Percentiles rank a stretch among this genome's conserved stretches.
These are phyloP conservation scores for Zymoseptoria crescenta DNA, from an alignment of 2,329 filamentous ascomycete genomes.

Conservation along the genomic window DNA sequence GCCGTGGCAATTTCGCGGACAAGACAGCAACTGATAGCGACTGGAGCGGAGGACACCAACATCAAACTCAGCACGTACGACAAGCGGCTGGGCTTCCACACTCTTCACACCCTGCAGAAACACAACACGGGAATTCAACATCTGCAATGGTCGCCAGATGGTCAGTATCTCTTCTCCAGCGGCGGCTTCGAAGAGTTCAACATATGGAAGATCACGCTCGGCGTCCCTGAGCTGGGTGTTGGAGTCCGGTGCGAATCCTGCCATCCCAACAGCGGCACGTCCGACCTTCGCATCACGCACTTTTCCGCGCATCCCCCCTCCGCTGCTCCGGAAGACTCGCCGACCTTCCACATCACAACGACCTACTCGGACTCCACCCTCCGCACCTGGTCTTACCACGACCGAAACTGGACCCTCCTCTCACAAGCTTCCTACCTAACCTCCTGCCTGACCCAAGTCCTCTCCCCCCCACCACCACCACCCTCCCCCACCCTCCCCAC, in stretches of 20 bases:
- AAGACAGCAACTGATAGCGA: constrained; percentile 46
- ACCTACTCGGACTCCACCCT: constrained; percentile 78
- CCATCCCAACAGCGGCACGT: constrained; percentile 44
- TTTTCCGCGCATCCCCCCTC: constrained; percentile 52
- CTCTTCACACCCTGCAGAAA: constrained; percentile 59
- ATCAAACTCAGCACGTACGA: constrained; percentile 62
- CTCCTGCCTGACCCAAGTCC: constrained; percentile 61
- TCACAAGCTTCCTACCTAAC: constrained; percentile 39
- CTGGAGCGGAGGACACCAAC: constrained; percentile 62
- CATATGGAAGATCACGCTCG: constrained; percentile 60
- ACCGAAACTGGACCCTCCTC: constrained; percentile 29
- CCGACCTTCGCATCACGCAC: constrained; percentile 71
- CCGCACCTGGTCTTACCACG: constrained; percentile 39
- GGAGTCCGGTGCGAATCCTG: constrained; percentile 46
- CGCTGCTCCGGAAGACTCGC: background rate
- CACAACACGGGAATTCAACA: constrained; percentile 81
- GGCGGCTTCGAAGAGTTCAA: constrained; percentile 85
- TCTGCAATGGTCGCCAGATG: constrained; percentile 62
- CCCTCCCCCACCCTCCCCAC: constrained; percentile 45
- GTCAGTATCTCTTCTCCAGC: constrained; percentile 71
- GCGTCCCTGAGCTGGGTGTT: constrained; percentile 43
- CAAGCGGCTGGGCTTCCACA: constrained; percentile 32
- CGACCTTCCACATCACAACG: constrained; percentile 55
- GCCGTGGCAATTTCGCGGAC: constrained; percentile 42
- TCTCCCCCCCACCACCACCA: constrained; percentile 30